Evolutionary conservation across 257 asterid genomes (phyloP), one percentile per base, ranked within the genome.

Genomic region (Nicotiana paniculata): DNA sequence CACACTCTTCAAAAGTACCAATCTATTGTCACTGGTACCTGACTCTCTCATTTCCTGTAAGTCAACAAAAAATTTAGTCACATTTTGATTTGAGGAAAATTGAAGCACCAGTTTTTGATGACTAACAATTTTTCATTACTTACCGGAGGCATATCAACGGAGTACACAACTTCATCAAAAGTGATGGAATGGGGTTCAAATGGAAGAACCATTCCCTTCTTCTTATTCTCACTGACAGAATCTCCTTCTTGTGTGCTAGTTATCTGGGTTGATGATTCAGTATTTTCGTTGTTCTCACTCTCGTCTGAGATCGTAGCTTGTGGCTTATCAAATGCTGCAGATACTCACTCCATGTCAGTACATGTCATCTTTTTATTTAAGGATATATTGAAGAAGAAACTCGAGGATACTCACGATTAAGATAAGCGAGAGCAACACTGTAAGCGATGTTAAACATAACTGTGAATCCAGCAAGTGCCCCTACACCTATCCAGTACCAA

Each of bases 131-230:
- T 28, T 67, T 24, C 0, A 10, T 39, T 46, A 83, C 91, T 61
- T 84, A 91, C 98, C 62, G 84, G 83, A 75, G 99, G 99, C 99
- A 95, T 95, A 89, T 93, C 99, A 4, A 95, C 99, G 0, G 98
- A 92, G 83, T 95, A 95, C 80, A 76, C 82, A 46, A 95, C 58
- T n/a, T 93, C 89, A 16, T 95, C 96, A 62, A 95, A 95, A 18
- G 97, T 92, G 75, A 95, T 86, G 32, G 94, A 92, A 82, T 95
- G 97, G 3, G 99, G 98, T 81, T 91, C 98, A 68, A 93, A 96
- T 48, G 98, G 99, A 86, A 96, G 98, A 82, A 96, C 88, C 97
- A 94, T 91, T 87, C 98, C 98, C 79, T 72, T 89, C 81, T 88
- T 84, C 74, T 33, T 35, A 21, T 68, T 86, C 81, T 84, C 91